phyloP scores from a whole-genome alignment of 2,329 filamentous ascomycete genomes.

The Arthrinium puccinioides region DNA sequence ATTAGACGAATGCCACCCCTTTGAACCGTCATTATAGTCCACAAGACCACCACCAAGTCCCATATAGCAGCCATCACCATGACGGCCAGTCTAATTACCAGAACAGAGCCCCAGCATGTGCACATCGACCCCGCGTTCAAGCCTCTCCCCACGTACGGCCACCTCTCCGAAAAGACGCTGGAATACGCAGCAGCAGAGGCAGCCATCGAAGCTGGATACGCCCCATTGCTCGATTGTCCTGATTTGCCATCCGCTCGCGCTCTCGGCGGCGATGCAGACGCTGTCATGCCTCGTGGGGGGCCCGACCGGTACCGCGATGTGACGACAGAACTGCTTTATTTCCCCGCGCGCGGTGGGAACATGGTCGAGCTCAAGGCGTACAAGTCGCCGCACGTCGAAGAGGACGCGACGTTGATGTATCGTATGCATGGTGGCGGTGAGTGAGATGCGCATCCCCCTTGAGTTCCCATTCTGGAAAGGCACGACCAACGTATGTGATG shows the following conservation, averaged over 20 bases:
- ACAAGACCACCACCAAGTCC: no score
- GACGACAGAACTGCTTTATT: conserved; percentile 17
- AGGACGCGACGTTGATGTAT: conserved; percentile 19
- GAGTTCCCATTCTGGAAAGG: not conserved
- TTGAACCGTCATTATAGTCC: no score
- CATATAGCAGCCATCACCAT: no score
- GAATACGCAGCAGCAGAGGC: conserved; percentile 20
- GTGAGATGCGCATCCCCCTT: conserved; percentile 3
- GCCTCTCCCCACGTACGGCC: conserved; percentile 26
- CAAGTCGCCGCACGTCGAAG: conserved; percentile 15
- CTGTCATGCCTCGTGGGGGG: conserved; percentile 17
- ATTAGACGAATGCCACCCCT: no score
- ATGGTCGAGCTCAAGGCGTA: conserved; percentile 28
- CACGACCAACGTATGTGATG: no score
- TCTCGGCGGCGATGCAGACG: conserved; percentile 15
- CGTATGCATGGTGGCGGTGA: conserved; percentile 28
- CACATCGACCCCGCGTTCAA: conserved; percentile 20
- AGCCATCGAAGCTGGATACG: conserved; percentile 16
- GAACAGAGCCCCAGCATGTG: conserved; percentile 19
- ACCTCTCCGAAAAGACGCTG: conserved; percentile 24
- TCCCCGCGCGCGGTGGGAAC: conserved; percentile 25
- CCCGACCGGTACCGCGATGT: conserved; percentile 27
- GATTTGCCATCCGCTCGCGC: conserved; percentile 7
- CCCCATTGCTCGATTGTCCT: conserved; percentile 19
- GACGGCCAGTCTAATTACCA: conserved; percentile 8